Evolutionary conservation across 1,284 basidiomycete genomes (phyloP).

Genomic region (Puccinia polysora): DNA sequence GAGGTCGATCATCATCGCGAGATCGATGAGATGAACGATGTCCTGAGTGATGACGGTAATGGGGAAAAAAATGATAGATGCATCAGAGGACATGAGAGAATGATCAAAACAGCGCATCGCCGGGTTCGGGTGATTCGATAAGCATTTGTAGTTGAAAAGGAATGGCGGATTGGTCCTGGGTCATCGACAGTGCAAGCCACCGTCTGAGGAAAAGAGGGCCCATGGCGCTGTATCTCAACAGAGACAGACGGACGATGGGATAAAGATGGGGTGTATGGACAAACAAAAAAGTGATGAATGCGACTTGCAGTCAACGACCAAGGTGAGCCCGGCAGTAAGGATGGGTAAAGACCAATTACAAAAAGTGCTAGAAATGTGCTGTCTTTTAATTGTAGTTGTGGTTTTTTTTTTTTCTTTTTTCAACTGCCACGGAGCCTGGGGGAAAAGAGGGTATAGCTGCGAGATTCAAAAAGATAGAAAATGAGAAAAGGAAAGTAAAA

Average conservation of each 20-base stretch:
- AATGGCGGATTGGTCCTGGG: not conserved
- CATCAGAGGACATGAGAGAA: constrained; percentile 14
- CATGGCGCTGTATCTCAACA: too few relatives aligned
- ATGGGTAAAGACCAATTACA: too few relatives aligned
- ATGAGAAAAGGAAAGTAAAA: constrained; percentile 4
- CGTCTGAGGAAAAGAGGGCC: not conserved
- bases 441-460: not conserved
- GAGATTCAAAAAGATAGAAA: not conserved
- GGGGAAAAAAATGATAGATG: not conserved
- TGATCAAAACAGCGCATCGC: not conserved
- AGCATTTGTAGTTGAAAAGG: not conserved
- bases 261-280: not conserved
- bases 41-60: constrained; percentile 8
- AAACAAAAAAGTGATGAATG: not conserved
- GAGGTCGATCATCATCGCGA: constrained; percentile 29
- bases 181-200: not conserved
- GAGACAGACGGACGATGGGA: not conserved
- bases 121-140: constrained; percentile 2
- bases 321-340: too few relatives aligned
- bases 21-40: constrained; percentile 43
- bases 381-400: constrained; percentile 8
- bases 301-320: constrained; percentile 12
- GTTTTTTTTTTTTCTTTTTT: too few relatives aligned
- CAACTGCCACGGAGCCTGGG: too few relatives aligned
- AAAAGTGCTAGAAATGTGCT: not conserved